phyloP scores from a whole-genome alignment of 2,329 filamentous ascomycete genomes.

The Aspergillus hiratsukae region DNA sequence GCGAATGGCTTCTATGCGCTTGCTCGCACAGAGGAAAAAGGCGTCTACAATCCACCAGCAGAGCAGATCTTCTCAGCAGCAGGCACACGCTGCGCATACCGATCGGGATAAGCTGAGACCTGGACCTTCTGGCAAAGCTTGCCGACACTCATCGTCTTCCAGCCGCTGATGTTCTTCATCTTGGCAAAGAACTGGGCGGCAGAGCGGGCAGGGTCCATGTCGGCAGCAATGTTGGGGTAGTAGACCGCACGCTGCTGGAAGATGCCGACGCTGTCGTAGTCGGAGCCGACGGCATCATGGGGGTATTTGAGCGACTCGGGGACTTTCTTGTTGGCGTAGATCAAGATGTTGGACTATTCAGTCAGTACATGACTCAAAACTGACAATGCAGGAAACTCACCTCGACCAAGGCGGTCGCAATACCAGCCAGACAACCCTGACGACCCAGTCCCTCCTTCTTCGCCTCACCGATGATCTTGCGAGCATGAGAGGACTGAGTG shows the following conservation, averaged over 20 bases:
- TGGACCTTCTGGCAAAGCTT: constrained; percentile 20
- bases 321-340: constrained; percentile 18
- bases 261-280: constrained; percentile 21
- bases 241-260: constrained; percentile 21
- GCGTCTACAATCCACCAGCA: not conserved
- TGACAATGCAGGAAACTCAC: constrained; percentile 3
- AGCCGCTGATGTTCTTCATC: constrained; percentile 16
- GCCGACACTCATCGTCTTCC: constrained; percentile 18
- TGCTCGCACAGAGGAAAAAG: too few relatives aligned
- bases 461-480: constrained; percentile 16
- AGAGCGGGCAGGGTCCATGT: constrained; percentile 17
- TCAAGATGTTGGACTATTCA: constrained; percentile 11
- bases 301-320: constrained; percentile 17
- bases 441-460: constrained; percentile 13
- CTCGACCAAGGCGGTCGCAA: constrained; percentile 19
- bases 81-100: not conserved
- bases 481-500: constrained; percentile 17
- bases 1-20: not conserved
- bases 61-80: not conserved
- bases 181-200: constrained; percentile 17
- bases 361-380: not conserved
- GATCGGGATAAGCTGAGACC: constrained; percentile 10
- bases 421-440: constrained; percentile 18
- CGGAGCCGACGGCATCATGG: constrained; percentile 16
- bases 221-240: constrained; percentile 17